These are phyloP conservation scores for Penicillium sp. DNA, from an alignment of 2,329 filamentous ascomycete species.

Conservation along the genomic window DNA sequence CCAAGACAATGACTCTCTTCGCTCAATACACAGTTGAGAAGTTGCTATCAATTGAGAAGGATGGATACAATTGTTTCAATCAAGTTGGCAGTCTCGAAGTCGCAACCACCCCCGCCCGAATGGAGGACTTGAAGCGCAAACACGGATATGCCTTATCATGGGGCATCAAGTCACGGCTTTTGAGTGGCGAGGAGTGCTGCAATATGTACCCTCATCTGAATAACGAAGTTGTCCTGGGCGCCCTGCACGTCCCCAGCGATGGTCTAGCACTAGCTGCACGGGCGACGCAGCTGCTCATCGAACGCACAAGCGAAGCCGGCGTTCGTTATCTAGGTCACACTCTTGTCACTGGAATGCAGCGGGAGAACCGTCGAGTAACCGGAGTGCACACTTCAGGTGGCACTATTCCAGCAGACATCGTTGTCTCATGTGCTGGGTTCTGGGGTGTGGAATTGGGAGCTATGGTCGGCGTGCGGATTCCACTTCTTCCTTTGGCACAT, in stretches of 20 bases:
- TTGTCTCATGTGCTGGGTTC: constrained; percentile 62
- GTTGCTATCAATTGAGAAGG: constrained; percentile 51
- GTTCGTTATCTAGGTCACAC: constrained; percentile 57
- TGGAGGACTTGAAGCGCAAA: constrained; percentile 61
- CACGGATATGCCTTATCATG: constrained; percentile 59
- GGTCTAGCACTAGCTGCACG: constrained; percentile 59
- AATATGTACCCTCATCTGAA: constrained; percentile 55
- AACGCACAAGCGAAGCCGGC: constrained; percentile 55
- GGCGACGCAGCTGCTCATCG: constrained; percentile 60
- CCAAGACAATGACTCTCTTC: constrained; percentile 51
- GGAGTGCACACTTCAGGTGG: constrained; percentile 53
- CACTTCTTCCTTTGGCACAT: constrained; percentile 59
- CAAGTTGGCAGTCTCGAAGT: constrained; percentile 61
- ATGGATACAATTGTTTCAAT: constrained; percentile 54
- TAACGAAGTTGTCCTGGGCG: constrained; percentile 53
- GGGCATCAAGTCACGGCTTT: constrained; percentile 55
- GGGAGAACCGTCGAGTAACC: constrained; percentile 49
- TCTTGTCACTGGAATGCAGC: constrained; percentile 56
- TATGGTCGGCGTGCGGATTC: constrained; percentile 57
- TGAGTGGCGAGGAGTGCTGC: constrained; percentile 52
- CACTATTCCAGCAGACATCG: constrained; percentile 55
- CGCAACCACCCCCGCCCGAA: constrained; percentile 56
- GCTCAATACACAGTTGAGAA: constrained; percentile 62
- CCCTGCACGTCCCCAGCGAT: constrained; percentile 58
- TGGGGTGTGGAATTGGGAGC: constrained; percentile 64